Conservation (phyloP, 352 stramenopile genomes). For the Globisporangium ultimum region DNA sequence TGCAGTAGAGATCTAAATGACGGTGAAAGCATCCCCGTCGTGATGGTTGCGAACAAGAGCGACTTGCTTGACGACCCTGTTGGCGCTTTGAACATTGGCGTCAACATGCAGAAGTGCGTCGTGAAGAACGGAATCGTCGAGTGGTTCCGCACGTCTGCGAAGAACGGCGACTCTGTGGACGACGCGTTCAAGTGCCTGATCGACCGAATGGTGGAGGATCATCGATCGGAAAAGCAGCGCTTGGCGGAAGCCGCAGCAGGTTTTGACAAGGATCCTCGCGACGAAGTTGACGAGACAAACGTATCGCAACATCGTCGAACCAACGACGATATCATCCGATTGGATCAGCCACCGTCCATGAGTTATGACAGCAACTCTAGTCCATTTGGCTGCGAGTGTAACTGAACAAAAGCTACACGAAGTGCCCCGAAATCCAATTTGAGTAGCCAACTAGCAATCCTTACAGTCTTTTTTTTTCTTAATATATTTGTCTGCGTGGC, state of each 20-base stretch:
- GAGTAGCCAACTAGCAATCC: no score
- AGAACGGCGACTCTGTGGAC: constrained; percentile 58
- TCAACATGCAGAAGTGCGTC: constrained; percentile 86
- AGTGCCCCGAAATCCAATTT: no score
- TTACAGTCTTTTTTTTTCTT: no score
- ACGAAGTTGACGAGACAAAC: background rate
- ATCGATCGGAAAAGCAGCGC: constrained; percentile 28
- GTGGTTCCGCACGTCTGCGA: constrained; percentile 75
- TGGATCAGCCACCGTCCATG: constrained; percentile 25
- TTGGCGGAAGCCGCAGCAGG: background rate
- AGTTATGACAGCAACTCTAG: constrained; percentile 12
- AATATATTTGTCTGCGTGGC: constrained; percentile 3
- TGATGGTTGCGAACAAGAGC: constrained; percentile 86
- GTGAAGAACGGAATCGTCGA: constrained; percentile 66
- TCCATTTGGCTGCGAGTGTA: constrained; percentile 45
- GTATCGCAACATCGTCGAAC: constrained; percentile 1
- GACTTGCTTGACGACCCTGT: constrained; percentile 72
- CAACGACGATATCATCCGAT: constrained; percentile 38
- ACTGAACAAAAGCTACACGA: constrained; percentile 10
- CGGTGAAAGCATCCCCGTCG: constrained; percentile 53
- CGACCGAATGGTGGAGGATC: constrained; percentile 50
- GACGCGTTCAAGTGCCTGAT: constrained; percentile 65
- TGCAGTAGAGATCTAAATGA: constrained; percentile 51
- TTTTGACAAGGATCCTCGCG: background rate
- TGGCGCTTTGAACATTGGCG: constrained; percentile 63